A percentile compares a stretch with the other conserved stretches of the same genome.
Evolutionary conservation across 78 protist genomes (phyloP).

Genomic region (Cyanophora paradoxa): DNA sequence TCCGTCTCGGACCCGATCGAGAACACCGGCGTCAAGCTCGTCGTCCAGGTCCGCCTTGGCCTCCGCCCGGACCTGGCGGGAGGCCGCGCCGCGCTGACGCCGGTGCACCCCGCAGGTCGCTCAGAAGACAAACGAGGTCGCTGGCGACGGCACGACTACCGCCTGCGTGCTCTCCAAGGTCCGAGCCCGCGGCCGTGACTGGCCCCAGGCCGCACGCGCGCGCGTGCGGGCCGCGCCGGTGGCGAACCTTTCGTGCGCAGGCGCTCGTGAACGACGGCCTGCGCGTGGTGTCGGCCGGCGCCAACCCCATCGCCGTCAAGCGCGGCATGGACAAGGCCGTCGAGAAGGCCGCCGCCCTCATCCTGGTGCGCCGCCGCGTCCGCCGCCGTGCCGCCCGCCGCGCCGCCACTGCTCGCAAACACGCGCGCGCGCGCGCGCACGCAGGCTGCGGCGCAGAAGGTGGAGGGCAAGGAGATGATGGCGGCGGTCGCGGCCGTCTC

Average conservation of each 20-base stretch:
- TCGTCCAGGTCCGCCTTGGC: no score
- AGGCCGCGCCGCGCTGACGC: no score
- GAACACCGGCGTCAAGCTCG: constrained; percentile 13
- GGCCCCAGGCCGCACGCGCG: no score
- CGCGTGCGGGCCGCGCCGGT: no score
- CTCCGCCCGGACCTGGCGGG: no score
- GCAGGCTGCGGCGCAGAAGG: no score
- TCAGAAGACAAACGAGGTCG: neutral
- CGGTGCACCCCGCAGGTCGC: no score
- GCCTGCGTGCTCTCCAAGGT: constrained; percentile 9
- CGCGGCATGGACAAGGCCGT: constrained; percentile 1
- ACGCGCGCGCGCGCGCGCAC: neutral
- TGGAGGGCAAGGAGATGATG: no score
- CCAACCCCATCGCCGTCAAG: constrained; percentile 12
- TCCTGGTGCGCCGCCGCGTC: no score
- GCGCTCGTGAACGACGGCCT: constrained; percentile 12
- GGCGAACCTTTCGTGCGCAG: no score
- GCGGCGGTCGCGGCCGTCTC: neutral
- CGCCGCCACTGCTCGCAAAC: neutral
- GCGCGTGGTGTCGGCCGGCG: constrained; percentile 4
- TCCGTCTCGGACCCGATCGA: neutral
- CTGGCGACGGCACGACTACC: constrained; percentile 19
- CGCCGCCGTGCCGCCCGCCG: neutral
- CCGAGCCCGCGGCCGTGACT: no score
- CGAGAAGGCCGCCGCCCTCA: neutral